phyloP scores from a whole-genome alignment of 108 stramenopile genomes.

The Aurantiochytrium sp. region DNA sequence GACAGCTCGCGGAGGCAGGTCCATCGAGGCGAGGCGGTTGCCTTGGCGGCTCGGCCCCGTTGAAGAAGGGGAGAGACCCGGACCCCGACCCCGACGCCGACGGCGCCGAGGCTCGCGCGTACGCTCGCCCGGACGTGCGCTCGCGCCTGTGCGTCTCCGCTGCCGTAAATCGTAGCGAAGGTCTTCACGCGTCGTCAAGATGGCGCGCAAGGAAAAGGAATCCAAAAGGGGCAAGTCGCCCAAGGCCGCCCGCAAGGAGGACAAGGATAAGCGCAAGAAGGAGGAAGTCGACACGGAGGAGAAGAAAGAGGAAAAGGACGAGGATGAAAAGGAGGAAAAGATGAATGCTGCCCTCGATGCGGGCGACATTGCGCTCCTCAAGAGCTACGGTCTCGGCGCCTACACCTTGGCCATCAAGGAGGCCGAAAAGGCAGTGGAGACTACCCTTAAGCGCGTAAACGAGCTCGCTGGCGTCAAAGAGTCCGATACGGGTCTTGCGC shows the following conservation, averaged over 20 bases:
- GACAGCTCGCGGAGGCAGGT: too few relatives aligned
- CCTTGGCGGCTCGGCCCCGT: too few relatives aligned
- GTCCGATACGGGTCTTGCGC: slow-evolving; percentile 88
- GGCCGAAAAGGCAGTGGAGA: slow-evolving; percentile 90
- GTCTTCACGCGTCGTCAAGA: too few relatives aligned
- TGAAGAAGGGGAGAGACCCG: too few relatives aligned
- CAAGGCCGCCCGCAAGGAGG: neutral
- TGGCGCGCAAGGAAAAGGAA: neutral
- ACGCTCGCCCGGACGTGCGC: too few relatives aligned
- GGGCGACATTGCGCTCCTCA: slow-evolving; percentile 92
- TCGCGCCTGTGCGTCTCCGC: too few relatives aligned
- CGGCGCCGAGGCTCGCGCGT: too few relatives aligned
- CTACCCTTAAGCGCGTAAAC: slow-evolving; percentile 85
- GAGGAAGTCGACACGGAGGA: slow-evolving; percentile 41
- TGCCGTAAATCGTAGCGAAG: too few relatives aligned
- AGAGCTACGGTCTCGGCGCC: slow-evolving; percentile 93
- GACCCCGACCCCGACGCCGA: too few relatives aligned
- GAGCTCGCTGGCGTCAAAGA: slow-evolving; percentile 89
- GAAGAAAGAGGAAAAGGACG: slow-evolving; percentile 35
- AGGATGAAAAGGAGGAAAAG: slow-evolving; percentile 69
- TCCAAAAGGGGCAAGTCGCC: neutral
- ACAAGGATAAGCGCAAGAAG: slow-evolving; percentile 66
- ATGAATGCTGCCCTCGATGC: slow-evolving; percentile 86
- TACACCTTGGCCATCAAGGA: slow-evolving; percentile 83
- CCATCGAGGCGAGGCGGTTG: too few relatives aligned